Base-by-base conservation (phyloP, 108 stramenopile species). In the Bacterosira constricta region DNA sequence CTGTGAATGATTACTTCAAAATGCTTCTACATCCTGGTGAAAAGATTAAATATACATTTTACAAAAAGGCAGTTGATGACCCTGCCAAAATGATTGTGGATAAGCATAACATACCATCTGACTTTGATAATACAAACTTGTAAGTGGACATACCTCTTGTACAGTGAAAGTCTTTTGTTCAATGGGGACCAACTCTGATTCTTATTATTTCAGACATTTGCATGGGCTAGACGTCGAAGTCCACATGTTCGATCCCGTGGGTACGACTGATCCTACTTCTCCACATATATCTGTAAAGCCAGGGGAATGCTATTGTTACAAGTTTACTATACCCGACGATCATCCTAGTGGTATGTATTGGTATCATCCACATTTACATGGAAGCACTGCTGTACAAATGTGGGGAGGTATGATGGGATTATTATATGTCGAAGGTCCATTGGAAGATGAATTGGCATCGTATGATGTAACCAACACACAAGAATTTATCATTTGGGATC, bases 311-410 rank as follows among this genome's bases (percentile, higher is more conserved):
- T 82, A 83, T 38, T 82, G 81, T 51, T 82, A 82, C 63, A 34
- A 63, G 29, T 82, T 85, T 47, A 29, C 62, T 20, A 36, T 85
- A 0, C 84, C 84, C 0, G 68, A 81, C 1, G 73, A 85, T 46
- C 84, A 85, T 70, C 84, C 84, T n/a, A 41, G 26, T 38, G 84
- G 84, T 11, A 34, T 75, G 72, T 85, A 82, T 34, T 85, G 80
- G 81, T 85, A 79, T 35, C 84, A 85, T 70, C 77, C 81, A 20
- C 84, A 85, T 65, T 36, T 78, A 12, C 84, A 85, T 59, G 84
- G 84, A 44, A 65, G 68, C 11, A 44, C 78, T 6, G 84, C 84
- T 0, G 45, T 85, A 9, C 80, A 82, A 60, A 62, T 79, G 23
- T 85, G 84, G 84, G 39, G 73, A 18, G 80, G 80, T 8, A 79